phyloP scores from a whole-genome alignment of 179 eudicot species.

The Gypsophila paniculata region DNA sequence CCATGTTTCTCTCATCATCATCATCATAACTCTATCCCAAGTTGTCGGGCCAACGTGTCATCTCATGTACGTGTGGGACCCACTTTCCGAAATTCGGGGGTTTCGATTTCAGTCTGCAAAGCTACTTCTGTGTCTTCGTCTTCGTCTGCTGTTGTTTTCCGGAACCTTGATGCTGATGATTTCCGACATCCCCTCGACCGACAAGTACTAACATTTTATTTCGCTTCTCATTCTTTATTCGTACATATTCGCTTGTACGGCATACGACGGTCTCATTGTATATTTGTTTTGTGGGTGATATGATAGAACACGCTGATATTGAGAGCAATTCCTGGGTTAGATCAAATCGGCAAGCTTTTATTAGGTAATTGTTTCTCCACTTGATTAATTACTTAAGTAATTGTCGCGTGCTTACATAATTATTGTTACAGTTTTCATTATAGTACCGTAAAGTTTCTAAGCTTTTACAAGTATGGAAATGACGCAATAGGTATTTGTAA shows the following conservation, averaged over 20 bases:
- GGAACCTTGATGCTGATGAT: slow-evolving; percentile 90
- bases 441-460: too few species aligned
- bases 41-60: slow-evolving; percentile 21
- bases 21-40: slow-evolving; percentile 19
- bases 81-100: slow-evolving; percentile 21
- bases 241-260: too few species aligned
- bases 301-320: slow-evolving; percentile 86
- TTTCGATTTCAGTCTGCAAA: slow-evolving; percentile 31
- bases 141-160: slow-evolving; percentile 38
- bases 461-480: too few species aligned
- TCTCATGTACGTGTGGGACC: slow-evolving; percentile 14
- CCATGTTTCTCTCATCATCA: slow-evolving; percentile 14
- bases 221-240: not conserved
- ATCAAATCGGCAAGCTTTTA: slow-evolving; percentile 70
- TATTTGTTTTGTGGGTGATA: slow-evolving; percentile 6
- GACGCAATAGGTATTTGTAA: too few species aligned
- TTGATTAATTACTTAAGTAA: too few species aligned
- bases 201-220: slow-evolving; percentile 44
- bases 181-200: slow-evolving; percentile 89
- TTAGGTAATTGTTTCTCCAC: slow-evolving; percentile 44
- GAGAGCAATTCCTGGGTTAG: slow-evolving; percentile 88
- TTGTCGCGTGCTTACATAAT: too few species aligned
- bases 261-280: too few species aligned
- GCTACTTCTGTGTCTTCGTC: slow-evolving; percentile 30
- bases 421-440: too few species aligned